Conservation (phyloP, 2,329 filamentous ascomycete species). For the Penicillium sp. region DNA sequence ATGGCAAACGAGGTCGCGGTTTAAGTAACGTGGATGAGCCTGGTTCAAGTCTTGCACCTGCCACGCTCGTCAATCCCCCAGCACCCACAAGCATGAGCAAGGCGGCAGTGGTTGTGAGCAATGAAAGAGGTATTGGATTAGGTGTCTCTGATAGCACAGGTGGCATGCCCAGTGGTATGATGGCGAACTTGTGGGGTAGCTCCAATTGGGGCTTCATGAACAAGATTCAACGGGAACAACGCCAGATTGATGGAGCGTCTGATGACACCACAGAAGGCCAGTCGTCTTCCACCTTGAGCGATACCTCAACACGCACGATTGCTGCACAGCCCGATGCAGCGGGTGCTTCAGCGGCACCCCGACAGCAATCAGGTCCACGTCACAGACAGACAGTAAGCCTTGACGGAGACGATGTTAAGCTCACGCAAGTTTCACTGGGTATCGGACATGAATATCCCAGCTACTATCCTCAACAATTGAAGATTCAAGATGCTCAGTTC, state of each 20-base stretch:
- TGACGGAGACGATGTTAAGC: conserved; percentile 45
- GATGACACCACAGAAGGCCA: conserved; percentile 16
- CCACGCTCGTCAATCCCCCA: conserved; percentile 79
- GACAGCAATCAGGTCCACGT: conserved; percentile 30
- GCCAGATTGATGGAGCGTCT: conserved; percentile 36
- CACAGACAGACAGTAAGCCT: conserved; percentile 61
- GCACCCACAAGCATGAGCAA: conserved; percentile 83
- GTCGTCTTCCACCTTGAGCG: conserved; percentile 26
- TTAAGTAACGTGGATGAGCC: conserved; percentile 47
- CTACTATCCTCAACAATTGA: conserved; percentile 77
- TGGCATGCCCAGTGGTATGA: conserved; percentile 76
- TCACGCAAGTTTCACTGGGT: conserved; percentile 36
- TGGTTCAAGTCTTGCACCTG: conserved; percentile 70
- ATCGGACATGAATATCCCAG: conserved; percentile 61
- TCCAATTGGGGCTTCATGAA: conserved; percentile 75
- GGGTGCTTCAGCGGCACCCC: conserved; percentile 21
- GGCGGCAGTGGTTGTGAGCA: conserved; percentile 76
- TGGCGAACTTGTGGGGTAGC: conserved; percentile 93
- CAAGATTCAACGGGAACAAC: conserved; percentile 57
- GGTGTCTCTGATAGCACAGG: conserved; percentile 63
- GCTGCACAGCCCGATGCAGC: conserved; percentile 22
- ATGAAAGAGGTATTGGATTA: conserved; percentile 67
- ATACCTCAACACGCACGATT: conserved; percentile 26
- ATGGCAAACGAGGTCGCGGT: conserved; percentile 35
- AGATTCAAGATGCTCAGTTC: conserved; percentile 89